Evolutionary conservation across 2,329 filamentous ascomycete species (phyloP).

Genomic region (Claviceps citrina): DNA sequence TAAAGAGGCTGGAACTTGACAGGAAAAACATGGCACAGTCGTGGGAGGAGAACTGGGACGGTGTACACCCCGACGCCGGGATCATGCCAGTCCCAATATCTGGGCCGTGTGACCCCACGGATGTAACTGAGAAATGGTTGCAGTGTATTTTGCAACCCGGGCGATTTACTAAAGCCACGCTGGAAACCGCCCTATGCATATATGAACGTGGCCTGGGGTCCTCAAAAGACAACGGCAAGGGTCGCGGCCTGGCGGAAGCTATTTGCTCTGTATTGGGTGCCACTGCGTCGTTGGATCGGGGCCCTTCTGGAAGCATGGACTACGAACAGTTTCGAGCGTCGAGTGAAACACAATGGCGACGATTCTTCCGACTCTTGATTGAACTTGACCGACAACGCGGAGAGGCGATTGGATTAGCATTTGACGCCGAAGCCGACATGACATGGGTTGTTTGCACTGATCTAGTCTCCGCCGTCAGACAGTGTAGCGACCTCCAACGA

Average conservation of each 20-base stretch:
- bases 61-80: conserved; percentile 46
- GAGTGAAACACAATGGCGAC: conserved; percentile 72
- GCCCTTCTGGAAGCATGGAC: conserved; percentile 50
- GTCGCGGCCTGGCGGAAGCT: conserved; percentile 54
- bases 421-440: conserved; percentile 55
- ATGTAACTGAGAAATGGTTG: conserved; percentile 74
- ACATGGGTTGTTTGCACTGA: conserved; percentile 79
- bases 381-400: conserved; percentile 77
- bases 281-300: conserved; percentile 49
- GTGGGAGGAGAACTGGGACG: conserved; percentile 57
- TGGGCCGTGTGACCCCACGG: conserved; percentile 48
- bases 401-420: conserved; percentile 63
- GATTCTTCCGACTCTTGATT: conserved; percentile 71
- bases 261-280: conserved; percentile 58
- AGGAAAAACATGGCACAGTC: conserved; percentile 44
- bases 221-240: conserved; percentile 23
- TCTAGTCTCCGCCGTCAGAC: conserved; percentile 60
- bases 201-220: conserved; percentile 51
- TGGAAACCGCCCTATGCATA: conserved; percentile 71
- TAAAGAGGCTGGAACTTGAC: conserved; percentile 59
- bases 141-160: conserved; percentile 70
- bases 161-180: conserved; percentile 60
- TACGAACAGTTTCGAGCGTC: conserved; percentile 60
- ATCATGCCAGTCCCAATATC: conserved; percentile 39
- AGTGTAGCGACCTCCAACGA: conserved; percentile 63